Evolutionary conservation across 306 rosid genomes (phyloP).

Genomic region (Citrullus amarus): DNA sequence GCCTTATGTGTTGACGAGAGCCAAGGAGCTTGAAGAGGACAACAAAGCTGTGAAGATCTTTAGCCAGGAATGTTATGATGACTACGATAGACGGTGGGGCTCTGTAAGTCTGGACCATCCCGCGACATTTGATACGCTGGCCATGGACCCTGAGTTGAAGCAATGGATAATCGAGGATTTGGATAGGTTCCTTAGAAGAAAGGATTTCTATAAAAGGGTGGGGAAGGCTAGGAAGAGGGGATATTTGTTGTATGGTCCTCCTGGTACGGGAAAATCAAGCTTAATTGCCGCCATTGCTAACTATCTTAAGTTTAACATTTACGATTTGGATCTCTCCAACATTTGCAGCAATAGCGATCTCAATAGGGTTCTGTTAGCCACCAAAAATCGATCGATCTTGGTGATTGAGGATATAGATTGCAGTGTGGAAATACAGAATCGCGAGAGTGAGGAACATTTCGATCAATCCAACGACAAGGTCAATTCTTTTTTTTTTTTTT

Average conservation of each 20-base stretch:
- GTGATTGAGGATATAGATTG: slow-evolving; percentile 3
- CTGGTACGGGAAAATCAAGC: slow-evolving; percentile 5
- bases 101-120: background rate
- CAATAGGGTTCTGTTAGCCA: background rate
- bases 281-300: slow-evolving; percentile 6
- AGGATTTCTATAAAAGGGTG: background rate
- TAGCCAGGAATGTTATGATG: too few relatives aligned
- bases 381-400: background rate
- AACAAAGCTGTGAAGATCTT: background rate
- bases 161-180: background rate
- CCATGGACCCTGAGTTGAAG: background rate
- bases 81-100: background rate
- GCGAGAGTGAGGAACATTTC: background rate
- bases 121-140: background rate
- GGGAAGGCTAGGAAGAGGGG: slow-evolving; percentile 7
- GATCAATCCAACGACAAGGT: too few relatives aligned
- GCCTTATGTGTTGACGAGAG: background rate
- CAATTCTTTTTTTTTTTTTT: too few relatives aligned
- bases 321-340: background rate
- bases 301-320: background rate
- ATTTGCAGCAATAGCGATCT: background rate
- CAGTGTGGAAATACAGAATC: background rate
- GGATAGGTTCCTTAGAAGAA: background rate
- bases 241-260: slow-evolving; percentile 1
- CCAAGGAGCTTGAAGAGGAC: background rate